Base-by-base conservation (phyloP, 2,329 filamentous ascomycete genomes). In the Colletotrichum sp. region DNA sequence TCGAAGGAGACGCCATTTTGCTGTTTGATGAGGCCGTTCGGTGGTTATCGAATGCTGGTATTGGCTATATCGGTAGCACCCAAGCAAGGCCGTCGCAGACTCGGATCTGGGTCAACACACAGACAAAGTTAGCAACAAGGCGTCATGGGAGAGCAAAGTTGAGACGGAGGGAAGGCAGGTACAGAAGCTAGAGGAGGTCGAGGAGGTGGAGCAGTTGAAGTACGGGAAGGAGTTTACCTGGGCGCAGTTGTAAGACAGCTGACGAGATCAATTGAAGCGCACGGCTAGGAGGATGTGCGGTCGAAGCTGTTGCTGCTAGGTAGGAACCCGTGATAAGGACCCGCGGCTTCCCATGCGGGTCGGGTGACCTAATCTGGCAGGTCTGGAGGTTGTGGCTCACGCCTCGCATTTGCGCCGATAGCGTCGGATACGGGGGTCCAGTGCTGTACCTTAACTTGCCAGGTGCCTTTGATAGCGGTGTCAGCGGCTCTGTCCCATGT, bases 1-100 rank as follows among this genome's bases (percentile, higher is more conserved):
- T 82, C 80, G 84, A 82, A 78, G 86, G 81, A 78, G 85, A 83
- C 79, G 84, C 80, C 85, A 87, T 87, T 52, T 76, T 82, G 63
- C 61, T 70, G 36, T 32, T 61, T 39, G 44, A 59, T 49, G 36
- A 69, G 62, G 57, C 67, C 62, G 66, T 61, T 55, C 25, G 55
- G 59, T 55, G 19, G 27, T 63, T 76, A 64, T 72, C 69, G 68
- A 52, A 34, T 63, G 16, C 32, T 70, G 29, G 19, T 39, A 29
- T 52, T 61, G 27, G 36, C 36, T 22, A 71, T 69, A 66, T 76
- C 71, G 65, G 67, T 52, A 27, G 71, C 55, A 71, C 49, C 52
- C 71, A 71, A 68, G 72, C 67, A 77, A 30, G 44, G 30, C 72
- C 66, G 75, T 76, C 65, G 65, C 59, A 72, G 74, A 63, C 65